Evolutionary conservation across 345 rosid genomes (phyloP), one percentile per base, ranked within the genome.

Genomic region (Melastoma malabathricum): DNA sequence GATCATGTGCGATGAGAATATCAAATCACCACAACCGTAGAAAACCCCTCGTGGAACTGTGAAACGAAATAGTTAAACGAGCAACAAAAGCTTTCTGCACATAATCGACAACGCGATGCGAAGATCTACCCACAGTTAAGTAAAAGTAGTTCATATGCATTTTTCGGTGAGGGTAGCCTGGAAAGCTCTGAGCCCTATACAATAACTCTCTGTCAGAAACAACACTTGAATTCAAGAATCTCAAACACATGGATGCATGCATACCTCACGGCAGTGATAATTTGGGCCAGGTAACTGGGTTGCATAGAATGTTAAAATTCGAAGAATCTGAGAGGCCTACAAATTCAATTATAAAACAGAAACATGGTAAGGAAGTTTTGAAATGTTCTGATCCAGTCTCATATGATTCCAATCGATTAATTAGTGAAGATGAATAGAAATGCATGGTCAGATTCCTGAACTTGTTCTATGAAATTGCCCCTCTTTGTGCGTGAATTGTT

Each of bases 271-370:
- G 59, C 98, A 90, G 61, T 90, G 98, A 60, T 90, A 86, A 62
- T 90, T 90, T 50, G 98, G 98, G 54, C 98, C 98, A 13, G 98
- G 98, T 70, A 86, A 96, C 75, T 85, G 97, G 16, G 99, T 93
- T 5, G 99, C 78, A 62, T 85, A 93, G 70, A 93, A 93, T 39
- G 99, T 79, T 47, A 88, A 63, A 48, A 93, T 69, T 18, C 99
- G 90, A 61, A 93, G 97, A 66, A 63, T 14, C 64, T 93, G 99
- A 54, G 82, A 88, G 60, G 80, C 84, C 99, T 93, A 79, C 61
- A 59, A 44, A 27, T 59, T 62, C 56, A 18, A 56, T 58, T 22
- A 2, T 52, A 18, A 52, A 44, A 5, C 15, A 45, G 29, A 47
- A 23, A 27, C 4, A 7, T n/a, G 19, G 22, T 34, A 15, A 22